phyloP scores from a whole-genome alignment of 1,284 basidiomycete genomes.

The Microbotryum saponariae region DNA sequence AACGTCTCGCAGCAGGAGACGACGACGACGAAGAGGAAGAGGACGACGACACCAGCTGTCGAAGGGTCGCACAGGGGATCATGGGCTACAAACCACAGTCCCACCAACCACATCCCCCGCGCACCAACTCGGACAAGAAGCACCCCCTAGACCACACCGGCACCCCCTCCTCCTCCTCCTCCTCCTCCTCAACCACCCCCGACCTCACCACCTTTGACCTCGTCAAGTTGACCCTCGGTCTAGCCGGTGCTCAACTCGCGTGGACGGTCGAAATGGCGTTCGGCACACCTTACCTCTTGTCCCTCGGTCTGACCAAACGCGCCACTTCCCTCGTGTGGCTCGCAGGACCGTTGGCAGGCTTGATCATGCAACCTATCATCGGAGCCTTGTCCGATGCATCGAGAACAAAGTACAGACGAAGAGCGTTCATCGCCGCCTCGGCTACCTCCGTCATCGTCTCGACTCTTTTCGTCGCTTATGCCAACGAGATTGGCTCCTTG shows the following conservation, averaged over 20 bases:
- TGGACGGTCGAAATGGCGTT: slow-evolving; percentile 88
- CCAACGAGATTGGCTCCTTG: slow-evolving; percentile 61
- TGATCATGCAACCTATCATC: slow-evolving; percentile 89
- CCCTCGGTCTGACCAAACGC: slow-evolving; percentile 78
- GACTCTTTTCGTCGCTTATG: slow-evolving; percentile 82
- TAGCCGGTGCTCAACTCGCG: slow-evolving; percentile 76
- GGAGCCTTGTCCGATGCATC: slow-evolving; percentile 45
- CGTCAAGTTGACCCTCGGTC: slow-evolving; percentile 46
- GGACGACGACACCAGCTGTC: no score
- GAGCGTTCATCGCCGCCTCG: slow-evolving; percentile 21
- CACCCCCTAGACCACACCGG: background rate
- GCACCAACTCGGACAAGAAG: background rate
- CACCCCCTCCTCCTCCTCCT: background rate
- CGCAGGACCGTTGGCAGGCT: slow-evolving; percentile 82
- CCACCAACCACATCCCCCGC: no score
- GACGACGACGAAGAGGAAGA: background rate
- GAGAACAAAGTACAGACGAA: slow-evolving; percentile 15
- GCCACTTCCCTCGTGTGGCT: slow-evolving; percentile 85
- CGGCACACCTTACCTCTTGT: slow-evolving; percentile 70
- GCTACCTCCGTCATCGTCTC: slow-evolving; percentile 45
- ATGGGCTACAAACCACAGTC: no score
- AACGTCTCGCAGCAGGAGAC: background rate
- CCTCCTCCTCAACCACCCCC: background rate
- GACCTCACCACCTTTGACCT: slow-evolving; percentile 3
- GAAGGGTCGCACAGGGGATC: no score